These are phyloP conservation scores for Cynara cardunculus DNA, from an alignment of 129 eudicot genomes.

Conservation along the genomic window DNA sequence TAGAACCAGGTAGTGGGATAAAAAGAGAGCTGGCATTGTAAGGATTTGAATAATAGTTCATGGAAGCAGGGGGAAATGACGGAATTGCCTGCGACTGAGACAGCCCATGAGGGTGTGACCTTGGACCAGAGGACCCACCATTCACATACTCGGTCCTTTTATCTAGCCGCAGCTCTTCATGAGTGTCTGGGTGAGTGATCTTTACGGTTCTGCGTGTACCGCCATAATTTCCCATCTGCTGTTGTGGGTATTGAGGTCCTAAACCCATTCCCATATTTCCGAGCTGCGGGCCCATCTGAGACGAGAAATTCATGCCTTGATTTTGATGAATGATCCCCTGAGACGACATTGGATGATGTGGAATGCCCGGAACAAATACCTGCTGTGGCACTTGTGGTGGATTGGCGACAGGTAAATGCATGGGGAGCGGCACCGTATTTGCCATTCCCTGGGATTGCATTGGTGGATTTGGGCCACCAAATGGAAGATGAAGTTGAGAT, in stretches of 20 bases:
- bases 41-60: slow-evolving; percentile 53
- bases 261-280: slow-evolving; percentile 59
- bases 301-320: slow-evolving; percentile 47
- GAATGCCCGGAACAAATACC: slow-evolving; percentile 56
- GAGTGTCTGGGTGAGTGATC: slow-evolving; percentile 95
- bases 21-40: slow-evolving; percentile 38
- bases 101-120: slow-evolving; percentile 47
- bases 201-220: slow-evolving; percentile 65
- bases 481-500: slow-evolving; percentile 52
- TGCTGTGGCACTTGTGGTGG: slow-evolving; percentile 52
- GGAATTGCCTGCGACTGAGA: slow-evolving; percentile 67
- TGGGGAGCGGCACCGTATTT: slow-evolving; percentile 55
- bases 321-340: slow-evolving; percentile 82
- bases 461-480: slow-evolving; percentile 69
- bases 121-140: slow-evolving; percentile 42
- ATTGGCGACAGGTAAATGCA: slow-evolving; percentile 55
- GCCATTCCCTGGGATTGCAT: slow-evolving; percentile 66
- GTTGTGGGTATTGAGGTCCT: slow-evolving; percentile 66
- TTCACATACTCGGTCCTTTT: slow-evolving; percentile 33
- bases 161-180: slow-evolving; percentile 72
- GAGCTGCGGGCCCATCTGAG: slow-evolving; percentile 68
- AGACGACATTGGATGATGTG: slow-evolving; percentile 63
- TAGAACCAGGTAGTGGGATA: slow-evolving; percentile 41
- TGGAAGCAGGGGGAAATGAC: slow-evolving; percentile 35
- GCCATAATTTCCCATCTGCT: slow-evolving; percentile 45